Percentiles rank a stretch among this genome's conserved stretches.
These are phyloP conservation scores for Trypanosoma grayi DNA, from an alignment of 208 protist genomes.

Conservation along the genomic window DNA sequence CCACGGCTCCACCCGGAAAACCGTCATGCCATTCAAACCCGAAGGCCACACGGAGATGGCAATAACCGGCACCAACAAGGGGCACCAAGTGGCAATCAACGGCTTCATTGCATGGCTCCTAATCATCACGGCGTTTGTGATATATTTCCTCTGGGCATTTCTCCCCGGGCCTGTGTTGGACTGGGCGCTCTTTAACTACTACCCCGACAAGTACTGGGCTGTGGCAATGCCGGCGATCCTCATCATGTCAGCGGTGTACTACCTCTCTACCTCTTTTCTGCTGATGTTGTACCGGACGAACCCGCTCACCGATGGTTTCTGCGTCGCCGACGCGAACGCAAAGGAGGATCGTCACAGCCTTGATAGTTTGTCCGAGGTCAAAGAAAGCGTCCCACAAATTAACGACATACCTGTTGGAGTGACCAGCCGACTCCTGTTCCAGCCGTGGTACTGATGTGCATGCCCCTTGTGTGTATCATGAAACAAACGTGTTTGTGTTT, in stretches of 20 bases:
- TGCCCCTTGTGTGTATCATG: neutral
- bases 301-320: conserved; percentile 72
- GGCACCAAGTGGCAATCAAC: conserved; percentile 78
- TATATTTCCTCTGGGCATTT: conserved; percentile 81
- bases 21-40: conserved; percentile 7
- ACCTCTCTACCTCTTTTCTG: conserved; percentile 56
- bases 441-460: conserved; percentile 61
- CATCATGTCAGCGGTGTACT: conserved; percentile 75
- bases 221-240: conserved; percentile 74
- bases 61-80: conserved; percentile 3
- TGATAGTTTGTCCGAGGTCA: conserved; percentile 42
- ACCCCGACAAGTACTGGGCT: conserved; percentile 92
- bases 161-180: conserved; percentile 60
- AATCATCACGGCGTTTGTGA: conserved; percentile 41
- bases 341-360: conserved; percentile 56
- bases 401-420: conserved; percentile 83
- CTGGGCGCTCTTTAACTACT: conserved; percentile 73
- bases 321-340: conserved; percentile 66
- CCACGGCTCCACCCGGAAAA: too few relatives aligned
- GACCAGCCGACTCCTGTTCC: conserved; percentile 69
- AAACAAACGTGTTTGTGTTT: conserved; percentile 7
- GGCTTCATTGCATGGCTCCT: conserved; percentile 85
- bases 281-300: conserved; percentile 68
- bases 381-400: conserved; percentile 70
- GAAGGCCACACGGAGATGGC: neutral